Percentiles rank a stretch among this genome's conserved stretches.
phyloP scores from a whole-genome alignment of 495 filamentous ascomycete genomes.

The Penicillium coprophilum region DNA sequence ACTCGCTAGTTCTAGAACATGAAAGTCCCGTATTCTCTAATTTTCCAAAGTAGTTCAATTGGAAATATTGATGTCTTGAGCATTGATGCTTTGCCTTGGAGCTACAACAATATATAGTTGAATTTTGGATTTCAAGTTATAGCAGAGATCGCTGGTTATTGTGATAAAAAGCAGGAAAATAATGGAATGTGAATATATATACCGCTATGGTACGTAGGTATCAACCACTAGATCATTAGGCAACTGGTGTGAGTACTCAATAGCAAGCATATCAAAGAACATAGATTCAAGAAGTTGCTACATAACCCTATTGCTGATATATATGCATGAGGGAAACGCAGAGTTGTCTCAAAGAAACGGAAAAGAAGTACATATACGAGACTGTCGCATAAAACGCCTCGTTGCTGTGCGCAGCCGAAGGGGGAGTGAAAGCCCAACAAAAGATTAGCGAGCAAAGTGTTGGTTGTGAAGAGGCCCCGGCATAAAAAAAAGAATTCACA shows the following conservation, averaged over 20 bases:
- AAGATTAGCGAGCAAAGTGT: slow-evolving; percentile 8
- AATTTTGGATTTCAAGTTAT: too few relatives aligned
- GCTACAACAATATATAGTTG: background rate
- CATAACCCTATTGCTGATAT: background rate
- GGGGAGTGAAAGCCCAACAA: slow-evolving; percentile 10
- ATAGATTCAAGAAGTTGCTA: slow-evolving; percentile 3
- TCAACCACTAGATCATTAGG: background rate
- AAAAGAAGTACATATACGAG: slow-evolving; percentile 3
- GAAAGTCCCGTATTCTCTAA: background rate
- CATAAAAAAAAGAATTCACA: background rate
- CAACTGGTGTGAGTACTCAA: background rate
- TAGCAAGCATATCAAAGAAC: background rate
- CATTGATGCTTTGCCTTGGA: background rate
- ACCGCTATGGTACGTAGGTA: too few relatives aligned
- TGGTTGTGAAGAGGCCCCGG: slow-evolving; percentile 4
- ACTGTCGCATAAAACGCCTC: background rate
- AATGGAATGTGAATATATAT: background rate
- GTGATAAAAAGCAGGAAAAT: background rate
- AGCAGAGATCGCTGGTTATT: background rate
- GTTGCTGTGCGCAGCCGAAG: slow-evolving; percentile 1
- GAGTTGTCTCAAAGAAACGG: slow-evolving; percentile 2
- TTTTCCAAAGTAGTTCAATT: background rate
- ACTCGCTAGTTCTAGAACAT: background rate
- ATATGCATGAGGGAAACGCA: slow-evolving; percentile 4
- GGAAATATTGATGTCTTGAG: background rate